A percentile compares a stretch with the other conserved stretches of the same genome.
Conservation (phyloP, 352 stramenopile species). For the Blastocystis sp. region DNA sequence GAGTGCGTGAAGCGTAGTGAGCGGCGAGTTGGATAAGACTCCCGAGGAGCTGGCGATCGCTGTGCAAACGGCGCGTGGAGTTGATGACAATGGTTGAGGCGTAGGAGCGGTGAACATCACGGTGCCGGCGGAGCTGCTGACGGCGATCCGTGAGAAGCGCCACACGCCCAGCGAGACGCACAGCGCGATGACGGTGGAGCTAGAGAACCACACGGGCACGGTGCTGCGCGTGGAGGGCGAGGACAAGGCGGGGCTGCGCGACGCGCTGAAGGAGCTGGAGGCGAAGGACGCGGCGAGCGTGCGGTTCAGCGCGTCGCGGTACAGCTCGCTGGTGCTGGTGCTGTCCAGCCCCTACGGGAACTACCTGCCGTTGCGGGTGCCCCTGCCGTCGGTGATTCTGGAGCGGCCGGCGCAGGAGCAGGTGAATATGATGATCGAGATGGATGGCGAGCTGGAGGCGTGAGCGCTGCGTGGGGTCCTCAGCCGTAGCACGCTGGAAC, state of each 20-base stretch:
- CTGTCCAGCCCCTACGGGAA: neutral
- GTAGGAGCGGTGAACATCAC: neutral
- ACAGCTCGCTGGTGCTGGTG: neutral
- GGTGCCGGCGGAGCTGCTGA: neutral
- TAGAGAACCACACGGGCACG: constrained; percentile 21
- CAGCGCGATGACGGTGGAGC: neutral
- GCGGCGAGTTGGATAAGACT: neutral
- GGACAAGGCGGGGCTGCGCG: constrained; percentile 25
- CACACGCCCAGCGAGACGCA: neutral
- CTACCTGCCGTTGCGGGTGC: neutral
- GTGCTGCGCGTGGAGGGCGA: constrained; percentile 41
- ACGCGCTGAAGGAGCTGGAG: neutral
- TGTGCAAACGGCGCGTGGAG: neutral
- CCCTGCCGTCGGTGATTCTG: neutral
- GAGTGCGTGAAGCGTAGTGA: neutral
- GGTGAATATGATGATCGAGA: constrained; percentile 42
- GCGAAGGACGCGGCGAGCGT: neutral
- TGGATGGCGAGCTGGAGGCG: constrained; percentile 16
- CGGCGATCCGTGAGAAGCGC: neutral
- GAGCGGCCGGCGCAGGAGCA: neutral
- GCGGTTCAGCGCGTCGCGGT: neutral
- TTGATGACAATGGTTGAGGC: neutral
- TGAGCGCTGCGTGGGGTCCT: neutral
- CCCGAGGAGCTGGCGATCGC: neutral
- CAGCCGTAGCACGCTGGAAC: neutral